These are phyloP conservation scores for Francoa sonchifolia DNA, from an alignment of 441 rosid genomes.

Conservation along the genomic window DNA sequence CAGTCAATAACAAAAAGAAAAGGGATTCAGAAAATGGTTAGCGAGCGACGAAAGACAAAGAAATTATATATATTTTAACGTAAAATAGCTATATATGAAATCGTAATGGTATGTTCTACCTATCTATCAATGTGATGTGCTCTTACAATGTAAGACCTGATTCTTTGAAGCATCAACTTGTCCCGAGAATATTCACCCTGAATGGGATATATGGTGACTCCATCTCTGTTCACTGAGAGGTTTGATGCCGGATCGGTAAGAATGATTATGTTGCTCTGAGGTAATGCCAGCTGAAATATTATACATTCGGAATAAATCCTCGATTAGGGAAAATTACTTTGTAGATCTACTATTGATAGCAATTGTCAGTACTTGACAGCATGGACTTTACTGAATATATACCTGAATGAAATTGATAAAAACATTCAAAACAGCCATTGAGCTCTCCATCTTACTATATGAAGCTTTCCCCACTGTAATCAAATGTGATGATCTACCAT, in stretches of 20 bases:
- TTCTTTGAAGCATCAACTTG: constrained; percentile 92
- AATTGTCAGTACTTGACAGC: too few relatives aligned
- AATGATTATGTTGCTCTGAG: constrained; percentile 50
- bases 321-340: background rate
- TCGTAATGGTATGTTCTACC: constrained; percentile 28
- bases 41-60: too few relatives aligned
- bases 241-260: constrained; percentile 84
- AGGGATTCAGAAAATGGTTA: too few relatives aligned
- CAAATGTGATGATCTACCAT: constrained; percentile 27
- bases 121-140: constrained; percentile 36
- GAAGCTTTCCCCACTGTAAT: constrained; percentile 64
- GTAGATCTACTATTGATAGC: too few relatives aligned
- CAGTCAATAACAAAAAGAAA: too few relatives aligned
- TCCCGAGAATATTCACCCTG: constrained; percentile 73
- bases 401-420: constrained; percentile 75
- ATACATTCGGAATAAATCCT: constrained; percentile 3
- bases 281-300: constrained; percentile 56
- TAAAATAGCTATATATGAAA: background rate
- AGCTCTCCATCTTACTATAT: constrained; percentile 51
- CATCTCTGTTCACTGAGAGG: constrained; percentile 34
- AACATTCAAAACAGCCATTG: constrained; percentile 56
- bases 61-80: background rate
- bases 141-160: constrained; percentile 98
- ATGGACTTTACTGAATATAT: background rate
- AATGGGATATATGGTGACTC: constrained; percentile 51